phyloP scores from a whole-genome alignment of 495 filamentous ascomycete genomes.

The Aspergillus cavernicola region DNA sequence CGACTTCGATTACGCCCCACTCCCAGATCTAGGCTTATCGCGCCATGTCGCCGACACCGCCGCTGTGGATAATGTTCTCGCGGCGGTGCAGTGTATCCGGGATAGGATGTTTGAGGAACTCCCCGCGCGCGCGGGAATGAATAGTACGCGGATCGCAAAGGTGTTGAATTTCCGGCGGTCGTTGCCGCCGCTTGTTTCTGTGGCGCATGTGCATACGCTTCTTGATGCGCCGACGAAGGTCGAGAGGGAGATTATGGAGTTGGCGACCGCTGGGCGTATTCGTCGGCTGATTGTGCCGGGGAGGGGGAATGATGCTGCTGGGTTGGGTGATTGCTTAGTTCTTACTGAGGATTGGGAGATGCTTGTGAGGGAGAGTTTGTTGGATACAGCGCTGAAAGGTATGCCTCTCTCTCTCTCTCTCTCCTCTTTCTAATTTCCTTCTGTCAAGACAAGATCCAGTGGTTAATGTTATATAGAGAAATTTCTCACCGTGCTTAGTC shows the following conservation, averaged over 20 bases:
- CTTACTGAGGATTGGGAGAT: constrained; percentile 58
- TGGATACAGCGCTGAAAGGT: constrained; percentile 52
- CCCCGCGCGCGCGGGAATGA: constrained; percentile 68
- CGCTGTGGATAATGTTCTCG: constrained; percentile 57
- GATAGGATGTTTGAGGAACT: constrained; percentile 65
- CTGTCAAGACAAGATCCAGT: too few species aligned
- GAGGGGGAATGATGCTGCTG: constrained; percentile 54
- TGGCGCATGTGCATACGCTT: constrained; percentile 68
- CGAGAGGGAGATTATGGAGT: constrained; percentile 68
- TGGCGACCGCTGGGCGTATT: constrained; percentile 55
- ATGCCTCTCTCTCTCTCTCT: not conserved
- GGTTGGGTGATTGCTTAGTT: constrained; percentile 69
- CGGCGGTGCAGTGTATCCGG: constrained; percentile 59
- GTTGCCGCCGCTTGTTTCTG: constrained; percentile 66
- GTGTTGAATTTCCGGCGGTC: constrained; percentile 62
- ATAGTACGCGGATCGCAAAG: constrained; percentile 65
- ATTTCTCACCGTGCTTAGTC: constrained; percentile 52
- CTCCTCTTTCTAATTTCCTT: too few species aligned
- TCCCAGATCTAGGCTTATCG: constrained; percentile 39
- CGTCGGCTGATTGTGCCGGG: constrained; percentile 65
- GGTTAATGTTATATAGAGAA: constrained; percentile 32
- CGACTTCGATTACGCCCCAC: constrained; percentile 25
- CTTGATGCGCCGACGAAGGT: constrained; percentile 62
- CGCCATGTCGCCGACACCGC: constrained; percentile 43
- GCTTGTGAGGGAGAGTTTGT: constrained; percentile 42